phyloP scores from a whole-genome alignment of 176 grass and related monocot genomes.

The Cocos nucifera region DNA sequence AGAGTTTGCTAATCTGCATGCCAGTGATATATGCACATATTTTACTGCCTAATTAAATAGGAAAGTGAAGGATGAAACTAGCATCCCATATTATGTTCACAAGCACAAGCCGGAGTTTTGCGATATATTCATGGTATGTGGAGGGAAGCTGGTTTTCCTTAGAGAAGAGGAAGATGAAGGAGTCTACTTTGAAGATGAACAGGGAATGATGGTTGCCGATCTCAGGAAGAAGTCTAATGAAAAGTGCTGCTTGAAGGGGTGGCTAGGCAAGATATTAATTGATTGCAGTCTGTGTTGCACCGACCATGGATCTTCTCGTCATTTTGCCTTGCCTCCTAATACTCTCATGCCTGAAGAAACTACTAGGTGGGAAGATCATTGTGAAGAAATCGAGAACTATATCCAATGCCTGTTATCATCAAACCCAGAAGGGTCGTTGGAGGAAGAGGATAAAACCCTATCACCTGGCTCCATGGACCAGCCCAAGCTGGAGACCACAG shows the following conservation, averaged over 20 bases:
- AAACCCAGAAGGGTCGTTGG: background rate
- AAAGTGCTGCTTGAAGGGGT: background rate
- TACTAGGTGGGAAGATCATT: background rate
- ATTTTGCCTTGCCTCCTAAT: too few species aligned
- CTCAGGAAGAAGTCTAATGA: background rate
- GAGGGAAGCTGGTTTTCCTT: slow-evolving; percentile 2
- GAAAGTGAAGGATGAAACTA: background rate
- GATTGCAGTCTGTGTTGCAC: background rate
- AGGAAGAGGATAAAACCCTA: background rate
- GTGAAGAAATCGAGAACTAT: slow-evolving; percentile 9
- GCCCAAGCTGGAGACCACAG: background rate
- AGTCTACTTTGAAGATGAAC: too few species aligned
- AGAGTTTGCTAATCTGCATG: too few species aligned
- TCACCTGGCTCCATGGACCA: background rate
- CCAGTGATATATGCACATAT: background rate
- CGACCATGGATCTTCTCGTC: background rate
- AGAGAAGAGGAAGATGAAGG: background rate
- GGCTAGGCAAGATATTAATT: too few species aligned
- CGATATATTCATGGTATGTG: background rate
- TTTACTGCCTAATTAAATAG: background rate
- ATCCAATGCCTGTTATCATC: background rate
- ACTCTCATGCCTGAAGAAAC: background rate
- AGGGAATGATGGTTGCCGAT: too few species aligned
- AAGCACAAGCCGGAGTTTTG: slow-evolving; percentile 3
- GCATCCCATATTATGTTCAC: background rate